A percentile compares a stretch with the other conserved stretches of the same genome.
Evolutionary conservation across 306 rosid genomes (phyloP).

Genomic region (Castanospermum australe): DNA sequence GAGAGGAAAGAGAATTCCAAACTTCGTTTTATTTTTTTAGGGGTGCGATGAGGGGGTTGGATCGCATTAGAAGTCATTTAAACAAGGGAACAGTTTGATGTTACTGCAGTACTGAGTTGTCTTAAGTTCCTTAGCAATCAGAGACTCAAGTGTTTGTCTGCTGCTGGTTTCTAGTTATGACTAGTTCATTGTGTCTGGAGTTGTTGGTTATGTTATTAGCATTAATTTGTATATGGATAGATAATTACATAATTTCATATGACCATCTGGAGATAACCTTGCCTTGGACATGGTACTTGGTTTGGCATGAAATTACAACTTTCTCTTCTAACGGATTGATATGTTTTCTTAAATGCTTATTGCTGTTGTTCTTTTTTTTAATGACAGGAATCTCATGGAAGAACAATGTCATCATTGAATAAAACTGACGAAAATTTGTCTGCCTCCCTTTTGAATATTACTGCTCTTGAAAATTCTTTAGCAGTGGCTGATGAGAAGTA

Average conservation of each 20-base stretch:
- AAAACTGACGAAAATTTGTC: constrained; percentile 74
- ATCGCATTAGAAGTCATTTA: not conserved
- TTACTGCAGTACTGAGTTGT: not conserved
- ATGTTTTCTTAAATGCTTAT: not conserved
- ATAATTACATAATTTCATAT: constrained; percentile 7
- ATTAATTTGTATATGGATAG: not conserved
- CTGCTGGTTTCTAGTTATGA: not conserved
- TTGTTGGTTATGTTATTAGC: not conserved
- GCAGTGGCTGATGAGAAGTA: constrained; percentile 81
- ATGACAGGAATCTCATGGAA: constrained; percentile 81
- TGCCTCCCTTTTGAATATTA: constrained; percentile 71
- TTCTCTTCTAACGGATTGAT: constrained; percentile 1
- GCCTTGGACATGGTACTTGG: constrained; percentile 6
- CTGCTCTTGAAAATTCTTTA: constrained; percentile 72
- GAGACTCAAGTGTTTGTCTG: not conserved
- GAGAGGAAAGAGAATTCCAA: not conserved
- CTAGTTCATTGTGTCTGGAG: not conserved
- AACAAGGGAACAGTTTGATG: not conserved
- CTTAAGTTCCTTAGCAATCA: not conserved
- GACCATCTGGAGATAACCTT: not conserved
- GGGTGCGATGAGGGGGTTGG: not conserved
- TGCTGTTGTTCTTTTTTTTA: not conserved
- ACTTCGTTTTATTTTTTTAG: not conserved
- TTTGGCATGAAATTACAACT: constrained; percentile 6
- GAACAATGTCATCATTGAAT: constrained; percentile 54